Evolutionary conservation across 257 asterid species (phyloP).

Genomic region (Thymus mandschuricus): DNA sequence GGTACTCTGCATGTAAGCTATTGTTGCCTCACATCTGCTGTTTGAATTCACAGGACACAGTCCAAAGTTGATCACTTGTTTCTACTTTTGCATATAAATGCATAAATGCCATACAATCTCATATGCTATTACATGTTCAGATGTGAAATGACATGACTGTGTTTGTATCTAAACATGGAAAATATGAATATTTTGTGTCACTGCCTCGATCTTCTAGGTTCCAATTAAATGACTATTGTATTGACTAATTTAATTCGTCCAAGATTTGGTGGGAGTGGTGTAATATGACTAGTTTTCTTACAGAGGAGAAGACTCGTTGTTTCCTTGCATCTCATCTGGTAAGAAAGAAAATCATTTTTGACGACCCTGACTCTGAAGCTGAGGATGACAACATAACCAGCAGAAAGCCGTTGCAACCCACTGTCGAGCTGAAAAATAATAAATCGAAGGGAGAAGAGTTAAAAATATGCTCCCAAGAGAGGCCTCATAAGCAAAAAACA

Average conservation of each 20-base stretch:
- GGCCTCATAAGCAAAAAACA: neutral
- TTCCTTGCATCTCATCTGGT: slow-evolving; percentile 22
- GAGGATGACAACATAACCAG: slow-evolving; percentile 2
- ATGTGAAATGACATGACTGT: neutral
- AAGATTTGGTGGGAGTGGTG: slow-evolving; percentile 2
- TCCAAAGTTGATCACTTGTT: neutral
- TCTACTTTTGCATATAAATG: neutral
- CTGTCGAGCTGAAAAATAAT: neutral
- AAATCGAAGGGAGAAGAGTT: neutral
- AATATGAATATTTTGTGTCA: neutral
- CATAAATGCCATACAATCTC: neutral
- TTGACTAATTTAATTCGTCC: neutral
- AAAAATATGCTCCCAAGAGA: neutral
- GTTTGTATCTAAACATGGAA: neutral
- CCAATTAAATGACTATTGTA: neutral
- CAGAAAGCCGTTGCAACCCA: neutral
- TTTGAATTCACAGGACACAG: too few species aligned
- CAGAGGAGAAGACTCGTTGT: slow-evolving; percentile 36
- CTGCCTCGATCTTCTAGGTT: neutral
- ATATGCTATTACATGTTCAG: neutral
- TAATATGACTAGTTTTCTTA: slow-evolving; percentile 13
- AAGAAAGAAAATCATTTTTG: slow-evolving; percentile 14
- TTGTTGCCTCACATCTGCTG: neutral
- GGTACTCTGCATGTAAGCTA: neutral
- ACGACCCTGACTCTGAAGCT: neutral